These are phyloP conservation scores for Hansenula lynferdii DNA, from an alignment of 1,139 yeast species.

Conservation along the genomic window DNA sequence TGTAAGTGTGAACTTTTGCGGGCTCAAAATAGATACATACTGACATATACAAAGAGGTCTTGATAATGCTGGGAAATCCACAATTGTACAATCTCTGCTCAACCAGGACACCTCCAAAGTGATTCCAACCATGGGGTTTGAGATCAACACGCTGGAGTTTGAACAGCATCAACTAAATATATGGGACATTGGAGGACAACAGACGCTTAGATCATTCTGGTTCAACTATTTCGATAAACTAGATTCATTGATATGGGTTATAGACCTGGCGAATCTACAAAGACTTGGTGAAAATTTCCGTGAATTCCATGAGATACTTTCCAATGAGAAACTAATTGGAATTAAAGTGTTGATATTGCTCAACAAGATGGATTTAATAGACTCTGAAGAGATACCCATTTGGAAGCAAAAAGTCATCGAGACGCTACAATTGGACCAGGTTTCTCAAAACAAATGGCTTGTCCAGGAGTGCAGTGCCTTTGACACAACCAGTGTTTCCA, in stretches of 20 bases:
- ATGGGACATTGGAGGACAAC: conserved; percentile 98
- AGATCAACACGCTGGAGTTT: conserved; percentile 39
- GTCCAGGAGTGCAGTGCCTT: conserved; percentile 50
- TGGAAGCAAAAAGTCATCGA: conserved; percentile 19
- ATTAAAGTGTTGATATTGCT: conserved; percentile 51
- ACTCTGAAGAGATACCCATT: conserved; percentile 14
- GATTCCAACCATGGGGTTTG: conserved; percentile 71
- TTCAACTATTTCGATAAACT: conserved; percentile 83
- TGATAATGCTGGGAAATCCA: conserved; percentile 95
- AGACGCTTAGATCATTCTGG: conserved; percentile 80
- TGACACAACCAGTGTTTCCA: conserved; percentile 44
- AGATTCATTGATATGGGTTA: conserved; percentile 87
- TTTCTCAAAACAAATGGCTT: conserved; percentile 31
- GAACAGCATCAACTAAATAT: conserved; percentile 57
- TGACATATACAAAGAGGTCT: conserved; percentile 44
- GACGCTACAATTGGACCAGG: conserved; percentile 19
- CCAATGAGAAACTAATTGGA: conserved; percentile 67
- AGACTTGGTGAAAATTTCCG: conserved; percentile 58
- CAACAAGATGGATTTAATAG: conserved; percentile 53
- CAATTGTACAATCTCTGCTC: conserved; percentile 59
- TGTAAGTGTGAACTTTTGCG: too few species aligned
- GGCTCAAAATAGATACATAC: too few species aligned
- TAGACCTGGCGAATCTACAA: conserved; percentile 59
- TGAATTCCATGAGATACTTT: conserved; percentile 59
- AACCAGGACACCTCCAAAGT: conserved; percentile 42